Conservation (phyloP, 1,284 basidiomycete genomes). For the Cerioporus squamosus region DNA sequence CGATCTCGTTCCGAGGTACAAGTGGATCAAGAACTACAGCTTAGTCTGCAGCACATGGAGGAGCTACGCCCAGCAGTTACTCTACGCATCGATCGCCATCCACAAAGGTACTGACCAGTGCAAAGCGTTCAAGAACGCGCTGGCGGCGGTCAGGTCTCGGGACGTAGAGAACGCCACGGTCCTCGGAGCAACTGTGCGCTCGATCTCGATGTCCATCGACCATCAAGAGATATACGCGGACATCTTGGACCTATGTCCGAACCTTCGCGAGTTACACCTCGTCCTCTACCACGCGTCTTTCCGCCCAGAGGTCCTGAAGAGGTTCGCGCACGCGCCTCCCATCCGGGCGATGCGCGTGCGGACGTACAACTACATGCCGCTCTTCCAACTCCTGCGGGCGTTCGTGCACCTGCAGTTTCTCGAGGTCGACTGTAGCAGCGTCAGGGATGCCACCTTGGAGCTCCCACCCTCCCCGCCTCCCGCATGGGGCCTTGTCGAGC, state of each 20-base stretch:
- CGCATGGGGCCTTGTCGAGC: conserved; percentile 12
- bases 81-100: conserved; percentile 58
- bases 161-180: conserved; percentile 1
- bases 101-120: conserved; percentile 32
- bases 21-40: conserved; percentile 51
- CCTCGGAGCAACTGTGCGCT: conserved; percentile 9
- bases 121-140: conserved; percentile 7
- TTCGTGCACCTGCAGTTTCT: conserved; percentile 14
- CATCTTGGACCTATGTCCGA: conserved; percentile 8
- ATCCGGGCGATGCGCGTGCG: conserved; percentile 17
- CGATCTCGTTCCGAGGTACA: conserved; percentile 19
- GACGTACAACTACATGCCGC: conserved; percentile 14
- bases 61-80: conserved; percentile 55
- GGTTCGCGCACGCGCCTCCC: neutral
- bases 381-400: conserved; percentile 17
- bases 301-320: conserved; percentile 9
- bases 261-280: conserved; percentile 18
- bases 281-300: conserved; percentile 19
- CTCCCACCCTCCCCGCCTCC: neutral
- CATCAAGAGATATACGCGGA: conserved; percentile 21
- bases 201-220: conserved; percentile 16
- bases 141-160: neutral
- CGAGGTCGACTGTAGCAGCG: conserved; percentile 17
- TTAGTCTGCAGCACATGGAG: conserved; percentile 67
- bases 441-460: neutral